Evolutionary conservation across 352 stramenopile species (phyloP).

Genomic region (Pythium oligandrum): DNA sequence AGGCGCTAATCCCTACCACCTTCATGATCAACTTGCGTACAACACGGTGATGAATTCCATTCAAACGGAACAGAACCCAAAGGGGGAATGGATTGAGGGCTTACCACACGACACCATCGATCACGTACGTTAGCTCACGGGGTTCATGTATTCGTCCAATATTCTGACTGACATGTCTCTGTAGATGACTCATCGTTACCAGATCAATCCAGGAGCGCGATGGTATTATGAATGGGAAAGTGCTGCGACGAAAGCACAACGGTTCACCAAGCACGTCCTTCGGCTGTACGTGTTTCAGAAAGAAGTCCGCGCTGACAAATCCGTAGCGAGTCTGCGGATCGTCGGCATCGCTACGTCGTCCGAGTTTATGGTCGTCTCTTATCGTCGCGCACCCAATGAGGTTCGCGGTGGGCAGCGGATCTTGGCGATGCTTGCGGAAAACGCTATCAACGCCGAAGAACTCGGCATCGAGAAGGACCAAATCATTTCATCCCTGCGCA

Average conservation of each 20-base stretch:
- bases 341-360: constrained; percentile 36
- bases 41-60: constrained; percentile 27
- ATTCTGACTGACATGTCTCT: too few relatives aligned
- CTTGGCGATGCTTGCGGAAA: constrained; percentile 19
- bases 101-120: constrained; percentile 12
- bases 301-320: constrained; percentile 1
- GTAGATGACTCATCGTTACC: constrained; percentile 27
- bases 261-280: constrained; percentile 59
- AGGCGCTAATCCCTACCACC: constrained; percentile 13
- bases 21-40: constrained; percentile 16
- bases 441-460: constrained; percentile 10
- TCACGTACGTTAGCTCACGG: background rate
- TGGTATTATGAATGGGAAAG: constrained; percentile 80
- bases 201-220: constrained; percentile 46
- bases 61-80: constrained; percentile 56
- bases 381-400: constrained; percentile 45
- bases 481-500: constrained; percentile 11
- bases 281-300: constrained; percentile 49
- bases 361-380: constrained; percentile 65
- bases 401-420: constrained; percentile 33
- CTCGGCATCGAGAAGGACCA: constrained; percentile 10
- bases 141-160: too few relatives aligned
- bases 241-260: constrained; percentile 51
- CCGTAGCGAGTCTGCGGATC: constrained; percentile 25
- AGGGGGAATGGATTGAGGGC: constrained; percentile 62